phyloP scores from a whole-genome alignment of 2,329 filamentous ascomycete genomes.

The Grosmannia clavigera region DNA sequence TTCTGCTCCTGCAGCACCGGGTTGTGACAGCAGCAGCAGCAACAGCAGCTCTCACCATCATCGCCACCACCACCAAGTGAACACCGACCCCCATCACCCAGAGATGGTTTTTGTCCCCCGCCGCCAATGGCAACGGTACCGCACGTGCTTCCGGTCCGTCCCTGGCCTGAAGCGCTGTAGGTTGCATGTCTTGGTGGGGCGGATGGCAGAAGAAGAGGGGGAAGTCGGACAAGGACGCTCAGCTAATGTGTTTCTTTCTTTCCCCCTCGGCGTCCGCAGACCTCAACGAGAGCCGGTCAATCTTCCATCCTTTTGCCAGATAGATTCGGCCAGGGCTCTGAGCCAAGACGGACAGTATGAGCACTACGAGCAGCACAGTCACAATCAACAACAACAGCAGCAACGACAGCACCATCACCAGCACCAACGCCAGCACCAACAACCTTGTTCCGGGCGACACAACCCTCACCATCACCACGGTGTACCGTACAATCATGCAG shows the following conservation, averaged over 20 bases:
- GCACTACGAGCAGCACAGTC: background rate
- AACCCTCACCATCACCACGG: too few relatives aligned
- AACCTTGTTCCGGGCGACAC: background rate
- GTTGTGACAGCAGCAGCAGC: background rate
- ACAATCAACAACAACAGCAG: background rate
- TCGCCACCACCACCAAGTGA: background rate
- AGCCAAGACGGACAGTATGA: conserved; percentile 3
- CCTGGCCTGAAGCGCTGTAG: conserved; percentile 12
- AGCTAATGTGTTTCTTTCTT: background rate
- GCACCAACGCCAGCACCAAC: background rate
- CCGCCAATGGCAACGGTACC: conserved; percentile 1
- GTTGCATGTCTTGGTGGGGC: conserved; percentile 5
- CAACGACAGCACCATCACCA: background rate
- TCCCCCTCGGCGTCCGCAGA: background rate
- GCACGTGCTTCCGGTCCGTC: conserved; percentile 10
- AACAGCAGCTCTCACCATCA: background rate
- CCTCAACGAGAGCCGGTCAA: conserved; percentile 1
- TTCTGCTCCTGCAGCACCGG: too few relatives aligned
- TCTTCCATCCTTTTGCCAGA: conserved; percentile 9
- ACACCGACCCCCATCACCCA: background rate
- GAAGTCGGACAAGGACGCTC: background rate
- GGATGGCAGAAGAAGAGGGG: background rate
- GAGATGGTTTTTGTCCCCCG: conserved; percentile 2
- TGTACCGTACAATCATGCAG: background rate
- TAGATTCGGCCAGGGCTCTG: conserved; percentile 5